phyloP scores from a whole-genome alignment of 352 stramenopile genomes.

The Phytophthora quininea region DNA sequence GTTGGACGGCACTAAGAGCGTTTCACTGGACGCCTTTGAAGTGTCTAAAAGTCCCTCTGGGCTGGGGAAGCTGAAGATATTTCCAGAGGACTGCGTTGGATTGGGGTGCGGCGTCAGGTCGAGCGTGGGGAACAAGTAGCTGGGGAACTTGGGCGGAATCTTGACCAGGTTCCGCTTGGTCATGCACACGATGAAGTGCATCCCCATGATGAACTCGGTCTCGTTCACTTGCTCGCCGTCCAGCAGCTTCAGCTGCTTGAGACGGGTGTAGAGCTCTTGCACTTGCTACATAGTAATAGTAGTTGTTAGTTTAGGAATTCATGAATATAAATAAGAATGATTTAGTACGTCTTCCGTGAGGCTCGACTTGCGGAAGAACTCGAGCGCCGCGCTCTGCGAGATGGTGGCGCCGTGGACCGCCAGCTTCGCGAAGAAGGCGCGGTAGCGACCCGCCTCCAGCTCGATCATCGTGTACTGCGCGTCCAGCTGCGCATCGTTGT shows the following conservation, averaged over 20 bases:
- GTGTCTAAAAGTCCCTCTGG: slow-evolving; percentile 11
- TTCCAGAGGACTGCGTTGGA: slow-evolving; percentile 1
- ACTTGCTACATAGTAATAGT: slow-evolving; percentile 41
- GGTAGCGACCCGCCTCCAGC: slow-evolving; percentile 58
- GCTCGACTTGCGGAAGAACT: slow-evolving; percentile 67
- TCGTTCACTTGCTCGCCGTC: slow-evolving; percentile 45
- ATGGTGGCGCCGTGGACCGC: slow-evolving; percentile 23
- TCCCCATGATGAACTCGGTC: slow-evolving; percentile 69
- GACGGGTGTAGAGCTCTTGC: slow-evolving; percentile 43
- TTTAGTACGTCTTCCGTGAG: slow-evolving; percentile 39
- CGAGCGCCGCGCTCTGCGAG: slow-evolving; percentile 37
- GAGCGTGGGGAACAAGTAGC: slow-evolving; percentile 68
- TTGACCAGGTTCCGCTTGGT: slow-evolving; percentile 67
- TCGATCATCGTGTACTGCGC: slow-evolving; percentile 71
- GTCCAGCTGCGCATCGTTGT: slow-evolving; percentile 33
- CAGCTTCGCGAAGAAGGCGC: slow-evolving; percentile 65
- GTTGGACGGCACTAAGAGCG: slow-evolving; percentile 6
- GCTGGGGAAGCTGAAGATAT: slow-evolving; percentile 24
- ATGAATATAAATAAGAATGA: background rate
- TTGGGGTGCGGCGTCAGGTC: slow-evolving; percentile 38
- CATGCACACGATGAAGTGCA: slow-evolving; percentile 85
- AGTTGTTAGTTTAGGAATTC: background rate
- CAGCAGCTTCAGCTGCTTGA: slow-evolving; percentile 55
- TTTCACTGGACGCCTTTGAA: slow-evolving; percentile 11
- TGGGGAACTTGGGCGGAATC: slow-evolving; percentile 56